Evolutionary conservation across 805 yeast genomes (phyloP).

Genomic region (Dipodascus geniculatus): DNA sequence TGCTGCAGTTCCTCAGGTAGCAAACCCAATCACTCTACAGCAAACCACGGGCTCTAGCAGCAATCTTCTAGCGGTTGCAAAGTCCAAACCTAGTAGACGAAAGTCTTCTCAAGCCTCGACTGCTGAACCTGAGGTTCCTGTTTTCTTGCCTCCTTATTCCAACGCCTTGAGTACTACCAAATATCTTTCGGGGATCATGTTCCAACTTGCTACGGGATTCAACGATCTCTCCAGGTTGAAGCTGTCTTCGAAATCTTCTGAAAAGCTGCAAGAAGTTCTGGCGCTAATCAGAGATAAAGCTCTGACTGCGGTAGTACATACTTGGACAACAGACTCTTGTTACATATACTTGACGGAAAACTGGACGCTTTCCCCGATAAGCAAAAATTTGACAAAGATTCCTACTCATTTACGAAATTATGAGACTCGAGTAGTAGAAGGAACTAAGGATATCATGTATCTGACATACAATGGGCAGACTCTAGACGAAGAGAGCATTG

Average conservation of each 20-base stretch:
- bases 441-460: conserved; percentile 16
- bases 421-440: conserved; percentile 28
- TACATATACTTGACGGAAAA: conserved; percentile 29
- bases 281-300: conserved; percentile 32
- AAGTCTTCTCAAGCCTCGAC: background rate
- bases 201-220: conserved; percentile 31
- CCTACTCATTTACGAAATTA: conserved; percentile 30
- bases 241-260: conserved; percentile 30
- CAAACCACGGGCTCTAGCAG: background rate
- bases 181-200: conserved; percentile 37
- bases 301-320: conserved; percentile 36
- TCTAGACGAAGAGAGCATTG: conserved; percentile 17
- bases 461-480: conserved; percentile 10
- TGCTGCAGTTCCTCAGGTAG: background rate
- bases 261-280: conserved; percentile 27
- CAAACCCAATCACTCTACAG: background rate
- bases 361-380: conserved; percentile 24
- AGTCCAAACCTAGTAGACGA: background rate
- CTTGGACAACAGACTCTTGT: conserved; percentile 41
- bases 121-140: conserved; percentile 24
- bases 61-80: background rate
- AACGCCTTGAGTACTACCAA: conserved; percentile 50
- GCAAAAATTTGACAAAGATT: conserved; percentile 27
- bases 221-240: conserved; percentile 35
- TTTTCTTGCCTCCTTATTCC: conserved; percentile 53